A percentile compares a stretch with the other conserved stretches of the same genome.
These are phyloP conservation scores for Venturia pyrina DNA, from an alignment of 2,329 filamentous ascomycete species.

Conservation along the genomic window DNA sequence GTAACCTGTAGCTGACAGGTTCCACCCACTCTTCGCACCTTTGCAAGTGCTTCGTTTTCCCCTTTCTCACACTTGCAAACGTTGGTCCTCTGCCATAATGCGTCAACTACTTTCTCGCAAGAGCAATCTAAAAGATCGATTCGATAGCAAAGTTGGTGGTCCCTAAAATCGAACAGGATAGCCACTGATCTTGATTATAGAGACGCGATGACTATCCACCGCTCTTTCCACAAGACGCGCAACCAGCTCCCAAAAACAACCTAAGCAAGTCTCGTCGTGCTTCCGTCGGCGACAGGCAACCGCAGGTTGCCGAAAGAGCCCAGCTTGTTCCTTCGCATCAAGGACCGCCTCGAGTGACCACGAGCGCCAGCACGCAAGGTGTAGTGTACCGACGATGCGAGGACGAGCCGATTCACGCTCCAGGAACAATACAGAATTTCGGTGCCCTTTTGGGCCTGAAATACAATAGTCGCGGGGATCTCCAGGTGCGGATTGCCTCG, in stretches of 20 bases:
- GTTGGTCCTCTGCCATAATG: neutral
- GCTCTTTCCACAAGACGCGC: neutral
- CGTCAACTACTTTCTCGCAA: neutral
- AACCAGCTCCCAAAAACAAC: neutral
- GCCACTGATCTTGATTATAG: neutral
- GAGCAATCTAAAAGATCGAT: neutral
- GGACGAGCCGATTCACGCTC: neutral
- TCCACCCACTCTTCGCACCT: neutral
- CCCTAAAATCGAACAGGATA: neutral
- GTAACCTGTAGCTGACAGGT: neutral
- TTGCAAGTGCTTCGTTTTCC: neutral
- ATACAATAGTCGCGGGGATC: neutral
- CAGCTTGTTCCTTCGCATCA: neutral
- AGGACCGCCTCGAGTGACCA: neutral
- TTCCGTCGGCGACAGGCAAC: neutral
- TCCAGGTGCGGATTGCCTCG: neutral
- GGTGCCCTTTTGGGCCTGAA: neutral
- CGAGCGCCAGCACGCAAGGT: neutral
- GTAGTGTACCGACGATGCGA: neutral
- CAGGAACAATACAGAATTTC: neutral
- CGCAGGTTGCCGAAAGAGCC: neutral
- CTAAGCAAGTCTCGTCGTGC: neutral
- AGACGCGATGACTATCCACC: neutral
- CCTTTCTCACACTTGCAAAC: neutral
- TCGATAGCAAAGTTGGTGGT: neutral